Evolutionary conservation across 2,329 filamentous ascomycete genomes (phyloP).

Genomic region (Fusarium lateritium): DNA sequence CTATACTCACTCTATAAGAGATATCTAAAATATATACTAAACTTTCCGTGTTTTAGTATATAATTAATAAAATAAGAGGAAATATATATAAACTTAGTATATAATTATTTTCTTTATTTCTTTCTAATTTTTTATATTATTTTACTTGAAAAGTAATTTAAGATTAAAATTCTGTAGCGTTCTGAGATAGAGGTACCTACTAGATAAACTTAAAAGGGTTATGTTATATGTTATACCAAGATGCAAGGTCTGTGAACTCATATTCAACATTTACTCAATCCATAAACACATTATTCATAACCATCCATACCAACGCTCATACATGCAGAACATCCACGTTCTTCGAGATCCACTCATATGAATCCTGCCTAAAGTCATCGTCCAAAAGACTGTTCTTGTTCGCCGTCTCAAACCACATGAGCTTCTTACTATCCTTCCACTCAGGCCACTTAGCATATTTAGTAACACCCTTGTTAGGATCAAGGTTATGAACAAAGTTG

Average conservation of each 20-base stretch:
- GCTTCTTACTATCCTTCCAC: constrained; percentile 60
- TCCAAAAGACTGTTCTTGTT: constrained; percentile 51
- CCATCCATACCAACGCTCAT: not conserved
- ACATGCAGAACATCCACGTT: constrained; percentile 48
- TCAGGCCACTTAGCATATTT: constrained; percentile 59
- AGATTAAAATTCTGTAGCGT: too few relatives aligned
- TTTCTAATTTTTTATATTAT: too few relatives aligned
- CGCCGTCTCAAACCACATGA: constrained; percentile 64
- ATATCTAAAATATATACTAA: too few relatives aligned
- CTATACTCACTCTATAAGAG: too few relatives aligned
- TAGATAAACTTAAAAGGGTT: too few relatives aligned
- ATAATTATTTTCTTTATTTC: too few relatives aligned
- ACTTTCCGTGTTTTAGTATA: too few relatives aligned
- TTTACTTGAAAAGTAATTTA: too few relatives aligned
- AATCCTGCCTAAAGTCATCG: constrained; percentile 57
- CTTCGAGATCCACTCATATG: constrained; percentile 47
- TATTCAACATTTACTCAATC: not conserved
- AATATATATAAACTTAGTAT: too few relatives aligned
- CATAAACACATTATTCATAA: not conserved
- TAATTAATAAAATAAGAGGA: too few relatives aligned
- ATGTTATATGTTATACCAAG: too few relatives aligned
- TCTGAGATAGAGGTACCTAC: too few relatives aligned
- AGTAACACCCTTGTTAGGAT: constrained; percentile 74
- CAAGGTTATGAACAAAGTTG: constrained; percentile 77
- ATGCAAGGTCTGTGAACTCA: not conserved